These are phyloP conservation scores for Cryptosporidium ryanae DNA, from an alignment of 169 alveolate genomes.

Conservation along the genomic window DNA sequence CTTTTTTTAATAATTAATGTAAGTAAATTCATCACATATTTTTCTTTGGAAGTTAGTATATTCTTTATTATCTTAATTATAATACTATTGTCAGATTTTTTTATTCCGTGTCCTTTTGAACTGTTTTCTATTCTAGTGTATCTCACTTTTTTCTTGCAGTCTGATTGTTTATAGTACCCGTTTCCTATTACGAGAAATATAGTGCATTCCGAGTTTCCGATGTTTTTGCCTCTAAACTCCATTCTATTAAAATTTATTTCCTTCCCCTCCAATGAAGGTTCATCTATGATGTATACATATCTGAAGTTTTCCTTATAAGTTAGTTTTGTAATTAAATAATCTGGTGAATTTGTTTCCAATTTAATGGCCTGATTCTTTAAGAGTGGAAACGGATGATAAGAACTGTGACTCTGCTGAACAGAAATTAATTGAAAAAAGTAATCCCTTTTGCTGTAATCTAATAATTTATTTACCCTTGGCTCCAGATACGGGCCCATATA, in stretches of 20 bases:
- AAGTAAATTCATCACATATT: conserved; percentile 7
- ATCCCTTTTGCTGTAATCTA: background rate
- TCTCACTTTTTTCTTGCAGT: conserved; percentile 24
- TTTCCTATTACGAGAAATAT: conserved; percentile 38
- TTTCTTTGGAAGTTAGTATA: background rate
- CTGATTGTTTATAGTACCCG: conserved; percentile 5
- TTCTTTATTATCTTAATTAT: conserved; percentile 13
- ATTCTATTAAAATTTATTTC: conserved; percentile 20
- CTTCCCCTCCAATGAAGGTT: conserved; percentile 9
- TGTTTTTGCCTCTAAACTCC: conserved; percentile 9
- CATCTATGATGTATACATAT: conserved; percentile 31
- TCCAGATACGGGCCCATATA: conserved; percentile 46
- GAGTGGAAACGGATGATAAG: conserved; percentile 70
- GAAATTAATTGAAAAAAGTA: conserved; percentile 20
- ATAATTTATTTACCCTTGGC: conserved; percentile 22
- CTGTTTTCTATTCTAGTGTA: conserved; percentile 19
- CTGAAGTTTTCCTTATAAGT: conserved; percentile 37
- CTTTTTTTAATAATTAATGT: conserved; percentile 16
- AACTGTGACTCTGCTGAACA: conserved; percentile 49
- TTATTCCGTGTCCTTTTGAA: background rate
- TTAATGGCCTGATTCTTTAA: conserved; percentile 26
- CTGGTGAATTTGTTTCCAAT: conserved; percentile 50
- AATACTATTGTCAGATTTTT: background rate
- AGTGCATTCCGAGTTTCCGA: conserved; percentile 33
- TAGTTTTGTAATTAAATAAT: conserved; percentile 14